phyloP scores from a whole-genome alignment of 2,329 filamentous ascomycete species.

The Ampelomyces quisqualis region DNA sequence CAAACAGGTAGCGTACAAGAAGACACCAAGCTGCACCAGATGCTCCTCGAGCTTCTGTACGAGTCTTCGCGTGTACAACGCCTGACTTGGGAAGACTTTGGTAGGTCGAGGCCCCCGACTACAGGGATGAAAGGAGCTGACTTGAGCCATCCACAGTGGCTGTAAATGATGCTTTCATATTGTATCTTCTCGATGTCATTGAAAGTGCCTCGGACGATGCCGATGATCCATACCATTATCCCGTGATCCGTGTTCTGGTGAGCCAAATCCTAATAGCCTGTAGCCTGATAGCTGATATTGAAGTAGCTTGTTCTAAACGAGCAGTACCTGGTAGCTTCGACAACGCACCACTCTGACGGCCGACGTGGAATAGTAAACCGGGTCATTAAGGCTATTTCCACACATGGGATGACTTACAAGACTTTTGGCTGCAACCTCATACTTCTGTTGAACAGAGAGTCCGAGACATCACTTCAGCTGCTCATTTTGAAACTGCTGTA shows the following conservation, averaged over 20 bases:
- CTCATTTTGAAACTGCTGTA: slow-evolving; percentile 97
- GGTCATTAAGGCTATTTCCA: slow-evolving; percentile 85
- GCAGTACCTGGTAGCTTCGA: slow-evolving; percentile 85
- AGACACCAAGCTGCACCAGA: slow-evolving; percentile 71
- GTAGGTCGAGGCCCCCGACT: slow-evolving; percentile 49
- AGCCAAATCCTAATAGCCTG: slow-evolving; percentile 32
- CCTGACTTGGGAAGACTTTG: slow-evolving; percentile 73
- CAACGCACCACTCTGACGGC: slow-evolving; percentile 39
- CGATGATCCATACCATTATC: slow-evolving; percentile 92
- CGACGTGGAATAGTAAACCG: slow-evolving; percentile 74
- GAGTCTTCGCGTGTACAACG: slow-evolving; percentile 94
- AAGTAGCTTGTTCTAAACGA: slow-evolving; percentile 88
- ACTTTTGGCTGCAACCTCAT: slow-evolving; percentile 99
- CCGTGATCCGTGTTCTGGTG: slow-evolving; percentile 88
- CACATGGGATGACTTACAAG: slow-evolving; percentile 77
- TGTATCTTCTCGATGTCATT: slow-evolving; percentile 81
- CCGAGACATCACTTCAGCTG: slow-evolving; percentile 88
- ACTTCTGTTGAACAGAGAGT: slow-evolving; percentile 86
- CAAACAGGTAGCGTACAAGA: slow-evolving; percentile 61
- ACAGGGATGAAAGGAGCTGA: slow-evolving; percentile 9
- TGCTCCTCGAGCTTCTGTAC: slow-evolving; percentile 86
- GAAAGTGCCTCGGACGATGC: slow-evolving; percentile 84
- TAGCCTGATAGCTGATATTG: slow-evolving; percentile 2
- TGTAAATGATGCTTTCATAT: slow-evolving; percentile 75
- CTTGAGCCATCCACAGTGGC: slow-evolving; percentile 44